Evolutionary conservation across 2,329 filamentous ascomycete genomes (phyloP).

Genomic region (Elsinoe australis): DNA sequence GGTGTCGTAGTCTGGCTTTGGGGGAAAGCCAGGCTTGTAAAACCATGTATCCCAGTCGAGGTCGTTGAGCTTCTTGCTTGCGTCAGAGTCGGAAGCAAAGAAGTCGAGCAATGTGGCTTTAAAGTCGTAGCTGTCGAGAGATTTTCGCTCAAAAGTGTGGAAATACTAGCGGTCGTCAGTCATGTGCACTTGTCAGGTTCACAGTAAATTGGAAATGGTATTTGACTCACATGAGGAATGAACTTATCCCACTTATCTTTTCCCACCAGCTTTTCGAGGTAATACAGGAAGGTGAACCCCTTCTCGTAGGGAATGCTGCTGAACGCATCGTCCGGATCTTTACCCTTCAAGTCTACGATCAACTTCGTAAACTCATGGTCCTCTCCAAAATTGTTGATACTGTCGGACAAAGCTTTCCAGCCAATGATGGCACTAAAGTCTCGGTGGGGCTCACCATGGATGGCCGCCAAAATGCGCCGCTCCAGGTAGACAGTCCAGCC

Average conservation of each 20-base stretch:
- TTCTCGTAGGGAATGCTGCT: conserved; percentile 92
- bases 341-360: conserved; percentile 75
- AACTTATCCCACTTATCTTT: conserved; percentile 88
- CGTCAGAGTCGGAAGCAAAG: conserved; percentile 61
- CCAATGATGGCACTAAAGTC: conserved; percentile 95
- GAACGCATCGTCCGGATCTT: conserved; percentile 94
- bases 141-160: conserved; percentile 72
- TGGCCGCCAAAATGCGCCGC: conserved; percentile 65
- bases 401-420: conserved; percentile 81
- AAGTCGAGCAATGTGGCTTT: conserved; percentile 80
- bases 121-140: conserved; percentile 90
- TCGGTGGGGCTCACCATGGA: conserved; percentile 78
- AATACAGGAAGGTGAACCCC: conserved; percentile 88
- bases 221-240: conserved; percentile 60
- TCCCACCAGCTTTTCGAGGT: conserved; percentile 77
- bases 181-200: too few relatives aligned
- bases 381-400: conserved; percentile 67
- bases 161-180: conserved; percentile 55
- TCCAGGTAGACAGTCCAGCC: conserved; percentile 96
- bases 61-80: conserved; percentile 54
- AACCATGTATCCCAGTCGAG: conserved; percentile 90
- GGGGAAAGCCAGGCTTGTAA: conserved; percentile 79
- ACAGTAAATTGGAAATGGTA: not conserved
- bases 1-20: conserved; percentile 87
- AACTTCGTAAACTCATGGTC: conserved; percentile 93